A percentile compares a stretch with the other conserved stretches of the same genome.
Conservation (phyloP, 108 stramenopile species). For the Stephanodiscus triporus region DNA sequence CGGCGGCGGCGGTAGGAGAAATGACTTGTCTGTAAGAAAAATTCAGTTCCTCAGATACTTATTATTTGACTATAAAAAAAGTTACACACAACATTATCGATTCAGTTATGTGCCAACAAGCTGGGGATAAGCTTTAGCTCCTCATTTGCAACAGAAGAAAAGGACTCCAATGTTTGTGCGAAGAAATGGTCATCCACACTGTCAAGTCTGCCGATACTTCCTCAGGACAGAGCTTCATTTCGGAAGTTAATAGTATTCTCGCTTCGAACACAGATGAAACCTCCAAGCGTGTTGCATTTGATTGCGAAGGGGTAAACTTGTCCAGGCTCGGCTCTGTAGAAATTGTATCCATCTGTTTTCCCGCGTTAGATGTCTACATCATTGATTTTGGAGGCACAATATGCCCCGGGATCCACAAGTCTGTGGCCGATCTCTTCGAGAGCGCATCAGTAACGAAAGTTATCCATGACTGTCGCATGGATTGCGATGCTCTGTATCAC, state of each 20-base stretch:
- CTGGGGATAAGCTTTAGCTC: too few species aligned
- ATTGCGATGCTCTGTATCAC: constrained; percentile 52
- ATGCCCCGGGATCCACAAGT: constrained; percentile 9
- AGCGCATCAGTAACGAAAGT: constrained; percentile 31
- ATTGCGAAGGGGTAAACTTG: constrained; percentile 54
- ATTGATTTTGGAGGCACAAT: constrained; percentile 2
- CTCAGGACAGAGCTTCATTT: background rate
- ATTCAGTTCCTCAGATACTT: too few species aligned
- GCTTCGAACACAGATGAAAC: background rate
- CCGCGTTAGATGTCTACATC: background rate
- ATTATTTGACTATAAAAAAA: too few species aligned
- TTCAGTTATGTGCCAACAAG: too few species aligned
- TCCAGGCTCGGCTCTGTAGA: constrained; percentile 37
- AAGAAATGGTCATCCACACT: background rate
- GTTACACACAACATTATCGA: too few species aligned
- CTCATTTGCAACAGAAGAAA: too few species aligned
- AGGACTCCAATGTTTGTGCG: background rate
- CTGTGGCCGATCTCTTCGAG: constrained; percentile 34
- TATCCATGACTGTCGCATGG: constrained; percentile 55
- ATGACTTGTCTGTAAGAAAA: too few species aligned
- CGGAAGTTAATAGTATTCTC: background rate
- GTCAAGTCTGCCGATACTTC: background rate
- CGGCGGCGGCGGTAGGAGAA: too few species aligned
- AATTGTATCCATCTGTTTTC: constrained; percentile 42
- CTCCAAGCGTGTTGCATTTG: constrained; percentile 27